phyloP scores from a whole-genome alignment of 23 red algal species.

The Gracilaria domingensis region DNA sequence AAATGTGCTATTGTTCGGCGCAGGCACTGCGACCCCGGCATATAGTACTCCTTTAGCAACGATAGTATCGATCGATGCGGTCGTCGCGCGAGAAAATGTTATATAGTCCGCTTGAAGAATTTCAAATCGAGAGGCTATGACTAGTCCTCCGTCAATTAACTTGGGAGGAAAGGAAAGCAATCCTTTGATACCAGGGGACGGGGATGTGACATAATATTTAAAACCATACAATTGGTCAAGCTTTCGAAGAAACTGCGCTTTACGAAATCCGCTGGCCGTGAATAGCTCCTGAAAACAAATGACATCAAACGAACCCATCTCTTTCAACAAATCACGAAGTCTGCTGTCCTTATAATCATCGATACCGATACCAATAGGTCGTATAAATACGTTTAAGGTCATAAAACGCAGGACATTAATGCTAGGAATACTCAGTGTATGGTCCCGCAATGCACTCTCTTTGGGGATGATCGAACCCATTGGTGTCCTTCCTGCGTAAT shows the following conservation, averaged over 20 bases:
- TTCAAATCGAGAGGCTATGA: constrained; percentile 68
- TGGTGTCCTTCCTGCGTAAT: not conserved
- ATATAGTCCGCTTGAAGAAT: constrained; percentile 69
- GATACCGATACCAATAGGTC: constrained; percentile 67
- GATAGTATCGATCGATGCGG: constrained; percentile 71
- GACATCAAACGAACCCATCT: constrained; percentile 62
- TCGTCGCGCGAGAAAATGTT: constrained; percentile 48
- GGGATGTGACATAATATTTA: constrained; percentile 50
- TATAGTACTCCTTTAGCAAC: constrained; percentile 93
- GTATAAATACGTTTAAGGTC: constrained; percentile 79
- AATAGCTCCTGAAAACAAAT: constrained; percentile 86
- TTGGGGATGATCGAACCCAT: not conserved
- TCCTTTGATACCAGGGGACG: constrained; percentile 36
- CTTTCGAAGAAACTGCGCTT: constrained; percentile 45
- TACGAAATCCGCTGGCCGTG: constrained; percentile 52
- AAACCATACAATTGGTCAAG: constrained; percentile 35
- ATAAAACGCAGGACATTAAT: constrained; percentile 51
- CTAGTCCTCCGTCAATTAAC: constrained; percentile 86
- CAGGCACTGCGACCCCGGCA: constrained; percentile 47
- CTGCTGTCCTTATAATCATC: constrained; percentile 62
- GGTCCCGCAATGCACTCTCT: not conserved
- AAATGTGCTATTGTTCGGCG: not conserved
- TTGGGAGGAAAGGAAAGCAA: constrained; percentile 72
- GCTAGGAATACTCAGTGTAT: not conserved
- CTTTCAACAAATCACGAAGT: constrained; percentile 42